Base-by-base conservation (phyloP, 208 protist species). In the Leishmania amazonensis region DNA sequence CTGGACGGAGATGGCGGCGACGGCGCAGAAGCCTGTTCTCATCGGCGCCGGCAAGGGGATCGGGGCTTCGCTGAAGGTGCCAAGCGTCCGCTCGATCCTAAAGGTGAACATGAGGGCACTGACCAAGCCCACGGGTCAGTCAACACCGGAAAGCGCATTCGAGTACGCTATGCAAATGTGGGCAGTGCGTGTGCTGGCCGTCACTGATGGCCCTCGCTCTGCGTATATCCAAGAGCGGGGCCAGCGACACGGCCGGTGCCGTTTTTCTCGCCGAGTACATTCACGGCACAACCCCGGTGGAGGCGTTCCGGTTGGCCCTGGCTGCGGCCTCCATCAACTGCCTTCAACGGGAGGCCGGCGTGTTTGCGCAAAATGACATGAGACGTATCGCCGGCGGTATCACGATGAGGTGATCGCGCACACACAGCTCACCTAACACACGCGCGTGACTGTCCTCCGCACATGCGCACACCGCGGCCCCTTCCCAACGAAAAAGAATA, bases 321-420 rank as follows among this genome's bases (percentile, higher is more conserved):
- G 80, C 85, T 7, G 87, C 87, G 2, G 85, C 85, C 35, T 87
- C 87, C 1, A 84, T 82, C 17, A 90, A 88, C 82, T 90, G 87
- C 78, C 73, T 87, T 3, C 84, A 90, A 21, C 68, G 67, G 53
- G 82, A 90, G 42, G 81, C 85, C 40, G 84, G 51, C 47, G 68
- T 65, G 13, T 88, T 86, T 57, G 40, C 40, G 31, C 60, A 72
- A 24, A 28, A 77, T 5, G 70, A 85, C 70, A 78, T 99, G 96
- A 35, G 91, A 93, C 24, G 91, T 91, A 74, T 91, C 78, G 58
- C 95, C 88, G 78, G 73, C 95, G 81, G 94, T 95, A 53, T 93
- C 57, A 67, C 77, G 1, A 70, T 85, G 31, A 57, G 15, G 17
- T 35, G 0, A 21, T 68, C 28, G 31, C 28, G 31, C 17, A 2